Evolutionary conservation across 257 asterid species (phyloP), one percentile per base, ranked within the genome.

Genomic region (Datura wrightii): DNA sequence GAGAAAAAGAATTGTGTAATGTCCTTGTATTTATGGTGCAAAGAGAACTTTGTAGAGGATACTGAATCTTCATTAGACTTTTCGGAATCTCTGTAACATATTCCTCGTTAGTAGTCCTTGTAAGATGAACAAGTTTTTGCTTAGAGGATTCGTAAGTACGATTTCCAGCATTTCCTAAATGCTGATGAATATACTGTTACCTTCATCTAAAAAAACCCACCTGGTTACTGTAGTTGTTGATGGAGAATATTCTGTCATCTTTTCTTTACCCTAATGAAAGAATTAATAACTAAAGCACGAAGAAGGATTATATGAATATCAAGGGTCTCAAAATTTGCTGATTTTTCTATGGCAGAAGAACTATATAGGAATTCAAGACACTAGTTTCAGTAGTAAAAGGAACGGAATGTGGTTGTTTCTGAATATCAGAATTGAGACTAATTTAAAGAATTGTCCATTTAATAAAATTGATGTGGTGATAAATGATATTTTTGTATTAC

Each of bases 211-310:
- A 19, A 59, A 19, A 59, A 19, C 5, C 53, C 11, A 53, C 41
- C 69, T 24, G 5, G 69, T 19, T 36, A 24, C 37, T 19, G 41
- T 62, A 31, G 14, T 62, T 31, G 70, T 62, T 24, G 41, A 62
- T 62, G 70, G 70, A 62, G 70, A 24, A 62, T 31, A 24, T 62
- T 62, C 70, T 62, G 42, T 18, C 31, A 62, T 62, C 70, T 62
- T 62, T 62, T 62, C 70, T 62, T 62, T 24, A 62, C 70, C 70
- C 39, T 31, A 62, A 62, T 24, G 70, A 62, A 62, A 62, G 42
- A 62, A 31, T 62, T 10, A 31, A 62, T 24, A 62, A 62, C 16
- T 62, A 31, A 62, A 62, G 70, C 41, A 62, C 2, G 16, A 24
- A 62, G 70, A 62, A 31, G 70, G 70, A 31, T 62, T 41, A 62